A percentile compares a stretch with the other conserved stretches of the same genome.
Conservation (phyloP, 2,329 filamentous ascomycete genomes). For the Stachybotrys elegans region DNA sequence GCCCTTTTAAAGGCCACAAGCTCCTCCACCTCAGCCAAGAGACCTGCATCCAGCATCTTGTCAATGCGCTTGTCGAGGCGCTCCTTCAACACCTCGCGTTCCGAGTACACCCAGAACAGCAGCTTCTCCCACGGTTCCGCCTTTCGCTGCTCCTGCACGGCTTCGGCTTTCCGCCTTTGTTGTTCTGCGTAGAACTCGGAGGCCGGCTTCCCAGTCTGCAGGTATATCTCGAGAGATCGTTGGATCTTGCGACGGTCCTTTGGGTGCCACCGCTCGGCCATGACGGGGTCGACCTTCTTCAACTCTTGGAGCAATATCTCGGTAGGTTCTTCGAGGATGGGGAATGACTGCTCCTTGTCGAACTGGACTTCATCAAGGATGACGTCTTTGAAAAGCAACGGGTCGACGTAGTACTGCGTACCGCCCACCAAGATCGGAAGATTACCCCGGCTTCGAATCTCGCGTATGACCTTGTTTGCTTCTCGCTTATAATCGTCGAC, state of each 20-base stretch:
- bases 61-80: constrained; percentile 76
- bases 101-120: constrained; percentile 83
- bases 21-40: constrained; percentile 43
- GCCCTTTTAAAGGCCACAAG: constrained; percentile 37
- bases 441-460: constrained; percentile 73
- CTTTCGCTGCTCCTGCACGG: constrained; percentile 14
- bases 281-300: constrained; percentile 75
- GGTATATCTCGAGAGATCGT: constrained; percentile 83
- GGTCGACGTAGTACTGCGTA: constrained; percentile 92
- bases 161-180: constrained; percentile 31
- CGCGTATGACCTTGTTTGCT: constrained; percentile 63
- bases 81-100: constrained; percentile 59
- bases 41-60: constrained; percentile 65
- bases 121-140: constrained; percentile 49
- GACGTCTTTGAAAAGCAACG: constrained; percentile 72
- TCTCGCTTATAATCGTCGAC: constrained; percentile 72
- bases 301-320: constrained; percentile 69
- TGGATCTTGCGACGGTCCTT: constrained; percentile 87
- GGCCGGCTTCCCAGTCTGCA: constrained; percentile 74
- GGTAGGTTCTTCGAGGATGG: constrained; percentile 67
- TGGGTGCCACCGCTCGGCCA: constrained; percentile 91
- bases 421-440: constrained; percentile 90
- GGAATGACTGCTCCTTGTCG: constrained; percentile 42
- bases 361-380: constrained; percentile 36
- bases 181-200: constrained; percentile 88